Conservation (phyloP, 495 filamentous ascomycete species). For the Beverwykella pulmonaria region DNA sequence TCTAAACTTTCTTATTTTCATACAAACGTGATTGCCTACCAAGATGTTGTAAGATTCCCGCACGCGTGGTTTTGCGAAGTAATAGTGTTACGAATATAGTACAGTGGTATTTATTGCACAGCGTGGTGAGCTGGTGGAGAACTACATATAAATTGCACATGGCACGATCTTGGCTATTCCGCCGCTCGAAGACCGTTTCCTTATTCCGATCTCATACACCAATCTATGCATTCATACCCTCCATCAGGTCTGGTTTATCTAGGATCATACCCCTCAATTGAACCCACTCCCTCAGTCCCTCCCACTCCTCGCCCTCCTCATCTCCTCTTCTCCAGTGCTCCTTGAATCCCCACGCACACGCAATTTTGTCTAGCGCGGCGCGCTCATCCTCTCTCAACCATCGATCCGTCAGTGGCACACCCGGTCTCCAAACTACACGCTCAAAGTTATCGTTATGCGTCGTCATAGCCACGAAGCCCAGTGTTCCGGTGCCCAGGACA, state of each 20-base stretch:
- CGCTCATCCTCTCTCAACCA: slow-evolving; percentile 94
- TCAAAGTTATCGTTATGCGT: slow-evolving; percentile 94
- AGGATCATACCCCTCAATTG: slow-evolving; percentile 82
- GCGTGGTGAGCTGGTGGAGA: no score
- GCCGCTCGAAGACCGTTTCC: no score
- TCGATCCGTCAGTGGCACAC: slow-evolving; percentile 77
- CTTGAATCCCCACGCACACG: slow-evolving; percentile 85
- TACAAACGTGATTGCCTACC: no score
- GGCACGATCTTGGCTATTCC: no score
- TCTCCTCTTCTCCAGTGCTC: slow-evolving; percentile 78
- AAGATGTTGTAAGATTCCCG: no score
- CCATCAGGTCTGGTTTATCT: slow-evolving; percentile 84
- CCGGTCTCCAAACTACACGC: slow-evolving; percentile 81
- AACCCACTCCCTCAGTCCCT: slow-evolving; percentile 77
- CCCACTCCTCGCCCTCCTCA: slow-evolving; percentile 89
- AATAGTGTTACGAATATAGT: no score
- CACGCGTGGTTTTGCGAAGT: no score
- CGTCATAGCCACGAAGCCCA: slow-evolving; percentile 80
- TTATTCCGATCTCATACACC: no score
- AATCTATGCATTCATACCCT: slow-evolving; percentile 70
- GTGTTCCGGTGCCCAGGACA: slow-evolving; percentile 70
- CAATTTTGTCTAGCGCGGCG: slow-evolving; percentile 83
- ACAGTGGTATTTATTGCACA: no score
- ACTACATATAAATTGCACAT: no score
- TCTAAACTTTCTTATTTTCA: no score